Base-by-base conservation (phyloP, 495 filamentous ascomycete genomes). In the Tetracladium marchalianum region DNA sequence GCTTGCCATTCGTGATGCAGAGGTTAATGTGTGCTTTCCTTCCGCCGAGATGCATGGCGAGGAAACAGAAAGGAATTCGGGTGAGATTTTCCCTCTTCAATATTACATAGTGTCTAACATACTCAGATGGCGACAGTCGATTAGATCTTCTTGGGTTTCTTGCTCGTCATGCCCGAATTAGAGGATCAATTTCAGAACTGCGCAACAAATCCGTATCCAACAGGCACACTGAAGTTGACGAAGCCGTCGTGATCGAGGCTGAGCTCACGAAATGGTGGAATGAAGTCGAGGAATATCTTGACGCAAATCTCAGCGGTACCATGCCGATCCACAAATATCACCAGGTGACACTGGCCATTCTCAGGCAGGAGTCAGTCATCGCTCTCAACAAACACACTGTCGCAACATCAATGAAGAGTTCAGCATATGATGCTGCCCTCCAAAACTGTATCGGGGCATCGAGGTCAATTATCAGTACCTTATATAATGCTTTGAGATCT, bases 1-100 rank as follows among this genome's bases (percentile, higher is more conserved):
- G 11, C 57, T 72, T 11, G 56, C 61, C 12, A 68, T 74, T 46
- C 57, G 63, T 24, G 68, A 72, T 53, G 67, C 69, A 44, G 70
- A 74, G 42, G 63, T 72, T 33, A 68, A 74, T 44, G 70, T 74
- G 8, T 74, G 70, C 45, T 69, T 67, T 47, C 70, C 65, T 0
- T 60, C 57, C 9, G 51, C 44, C 7, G 68, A 71, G 40, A 24
- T 40, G 12, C 44, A 48, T 37, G 17, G 10, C 11, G 22, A 31
- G 5, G 41, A 13, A 11, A 2, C 18, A 3, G 12, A 36, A n/a
- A 16, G 16, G 12, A n/a, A n/a, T 36, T 16, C 35, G 2, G 35
- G 35, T 36, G 10, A 16, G 35, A 2, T n/a, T 4, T 16, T 16
- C 3, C 16, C 35, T 2, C 3, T 36, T n/a, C 3, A 36, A n/a